Evolutionary conservation across 345 rosid genomes (phyloP).

Genomic region (Eucalyptus rudis): DNA sequence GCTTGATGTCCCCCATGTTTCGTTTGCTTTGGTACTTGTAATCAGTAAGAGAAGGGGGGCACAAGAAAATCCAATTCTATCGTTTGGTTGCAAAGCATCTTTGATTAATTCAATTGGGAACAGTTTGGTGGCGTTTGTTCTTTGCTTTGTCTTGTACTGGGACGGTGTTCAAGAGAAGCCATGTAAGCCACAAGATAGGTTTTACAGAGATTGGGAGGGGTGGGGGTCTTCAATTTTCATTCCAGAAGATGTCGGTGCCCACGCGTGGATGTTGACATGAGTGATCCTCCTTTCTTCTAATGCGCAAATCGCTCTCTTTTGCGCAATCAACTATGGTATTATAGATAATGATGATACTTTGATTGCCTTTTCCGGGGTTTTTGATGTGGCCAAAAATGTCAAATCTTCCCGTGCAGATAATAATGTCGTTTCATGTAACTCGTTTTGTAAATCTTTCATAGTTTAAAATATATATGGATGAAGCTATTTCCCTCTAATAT

Average conservation of each 20-base stretch:
- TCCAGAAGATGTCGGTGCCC: not conserved
- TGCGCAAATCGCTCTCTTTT: not conserved
- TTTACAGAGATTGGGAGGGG: not conserved
- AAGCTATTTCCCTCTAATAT: not conserved
- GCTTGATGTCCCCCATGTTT: not conserved
- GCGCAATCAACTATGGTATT: not conserved
- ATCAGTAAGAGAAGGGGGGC: too few relatives aligned
- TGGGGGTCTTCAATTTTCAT: not conserved
- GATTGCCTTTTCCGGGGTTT: not conserved
- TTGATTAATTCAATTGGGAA: not conserved
- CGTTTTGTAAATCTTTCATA: not conserved
- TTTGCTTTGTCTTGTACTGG: not conserved
- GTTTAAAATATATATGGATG: not conserved
- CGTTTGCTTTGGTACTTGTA: not conserved
- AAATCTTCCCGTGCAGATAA: not conserved
- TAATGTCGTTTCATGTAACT: not conserved
- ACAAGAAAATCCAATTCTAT: not conserved
- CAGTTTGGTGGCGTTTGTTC: not conserved
- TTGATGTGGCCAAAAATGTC: not conserved
- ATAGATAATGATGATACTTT: not conserved
- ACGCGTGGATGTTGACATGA: not conserved
- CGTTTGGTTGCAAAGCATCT: not conserved
- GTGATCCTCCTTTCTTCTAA: not conserved
- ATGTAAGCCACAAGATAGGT: not conserved
- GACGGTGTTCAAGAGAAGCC: not conserved